Evolutionary conservation across 2,329 filamentous ascomycete species (phyloP), one percentile per base, ranked within the genome.

Genomic region (Apiospora koreana): DNA sequence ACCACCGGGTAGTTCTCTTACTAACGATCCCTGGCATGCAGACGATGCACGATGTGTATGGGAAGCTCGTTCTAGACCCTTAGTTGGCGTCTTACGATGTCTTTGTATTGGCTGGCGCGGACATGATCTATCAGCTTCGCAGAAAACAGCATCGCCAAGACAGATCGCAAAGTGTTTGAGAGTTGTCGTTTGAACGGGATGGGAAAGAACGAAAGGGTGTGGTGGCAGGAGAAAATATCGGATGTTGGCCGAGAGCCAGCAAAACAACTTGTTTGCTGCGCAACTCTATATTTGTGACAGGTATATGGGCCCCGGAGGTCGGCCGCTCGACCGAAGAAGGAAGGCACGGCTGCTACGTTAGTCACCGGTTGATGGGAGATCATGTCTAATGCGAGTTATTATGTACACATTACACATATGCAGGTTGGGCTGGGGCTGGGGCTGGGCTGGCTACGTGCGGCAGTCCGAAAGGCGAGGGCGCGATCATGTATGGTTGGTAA

Each of bases 321-420:
- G 54, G 54, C 54, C 54, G 54, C 54, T 62, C 31, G 54, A 62
- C 54, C 54, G 54, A 62, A 31, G 28, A 38, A 38, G 54, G 54
- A 10, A 62, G 31, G 31, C 38, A 62, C 31, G 54, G 31, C 31
- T 38, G 54, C 31, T 38, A 14, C 18, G 9, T 38, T 62, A 62
- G 54, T 62, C 54, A 62, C 54, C 54, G 54, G 54, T 62, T 31
- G 31, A 62, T n/a, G 21, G 54, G 54, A 62, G 28, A 62, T 62
- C 54, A 38, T 62, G 31, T 31, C 50, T 18, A 62, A 62, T 38
- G 54, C 31, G 31, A 38, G 8, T n/a, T 62, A 62, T 62, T 38
- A 62, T 62, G 54, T 62, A 62, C 54, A 38, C 28, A 58, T 58
- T 58, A 58, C 50, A 58, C 50, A 58, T 54, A 54, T 58, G 50